Conservation (phyloP, 2,329 filamentous ascomycete genomes). For the Leptographium procerum region DNA sequence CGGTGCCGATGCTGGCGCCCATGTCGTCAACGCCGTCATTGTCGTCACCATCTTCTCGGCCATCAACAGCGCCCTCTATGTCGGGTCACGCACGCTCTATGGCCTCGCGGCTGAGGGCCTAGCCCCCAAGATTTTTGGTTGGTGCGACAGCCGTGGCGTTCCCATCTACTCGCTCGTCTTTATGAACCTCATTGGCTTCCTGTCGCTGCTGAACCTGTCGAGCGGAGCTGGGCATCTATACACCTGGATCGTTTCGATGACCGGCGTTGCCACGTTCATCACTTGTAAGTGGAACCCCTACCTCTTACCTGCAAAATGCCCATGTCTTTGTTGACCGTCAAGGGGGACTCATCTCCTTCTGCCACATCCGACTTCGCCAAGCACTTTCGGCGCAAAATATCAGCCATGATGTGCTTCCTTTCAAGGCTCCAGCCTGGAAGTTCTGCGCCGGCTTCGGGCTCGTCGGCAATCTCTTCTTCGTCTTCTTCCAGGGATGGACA, state of each 20-base stretch:
- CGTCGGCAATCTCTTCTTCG: not conserved
- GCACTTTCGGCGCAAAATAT: not conserved
- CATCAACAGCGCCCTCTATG: slow-evolving; percentile 51
- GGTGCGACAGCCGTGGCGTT: slow-evolving; percentile 44
- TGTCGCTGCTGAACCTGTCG: slow-evolving; percentile 52
- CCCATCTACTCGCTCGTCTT: slow-evolving; percentile 50
- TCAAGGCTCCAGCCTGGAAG: not conserved
- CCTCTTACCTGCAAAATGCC: not conserved
- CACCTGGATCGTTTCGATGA: slow-evolving; percentile 1
- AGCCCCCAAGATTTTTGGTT: slow-evolving; percentile 37
- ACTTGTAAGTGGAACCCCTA: not conserved
- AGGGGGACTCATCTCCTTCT: not conserved
- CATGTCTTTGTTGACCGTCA: not conserved
- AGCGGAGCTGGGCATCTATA: slow-evolving; percentile 32
- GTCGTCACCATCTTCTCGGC: slow-evolving; percentile 45
- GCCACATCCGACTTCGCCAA: not conserved
- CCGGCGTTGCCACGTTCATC: not conserved
- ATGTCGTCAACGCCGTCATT: not conserved
- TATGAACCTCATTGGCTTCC: slow-evolving; percentile 47
- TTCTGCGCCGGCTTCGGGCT: not conserved
- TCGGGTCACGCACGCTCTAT: slow-evolving; percentile 46
- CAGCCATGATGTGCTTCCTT: not conserved
- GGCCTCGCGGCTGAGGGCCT: slow-evolving; percentile 45
- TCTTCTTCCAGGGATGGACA: slow-evolving; percentile 1
- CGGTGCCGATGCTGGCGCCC: slow-evolving; percentile 34